A percentile compares a stretch with the other conserved stretches of the same genome.
phyloP scores from a whole-genome alignment of 768 basidiomycete genomes.

The Psilocybe cyanescens region DNA sequence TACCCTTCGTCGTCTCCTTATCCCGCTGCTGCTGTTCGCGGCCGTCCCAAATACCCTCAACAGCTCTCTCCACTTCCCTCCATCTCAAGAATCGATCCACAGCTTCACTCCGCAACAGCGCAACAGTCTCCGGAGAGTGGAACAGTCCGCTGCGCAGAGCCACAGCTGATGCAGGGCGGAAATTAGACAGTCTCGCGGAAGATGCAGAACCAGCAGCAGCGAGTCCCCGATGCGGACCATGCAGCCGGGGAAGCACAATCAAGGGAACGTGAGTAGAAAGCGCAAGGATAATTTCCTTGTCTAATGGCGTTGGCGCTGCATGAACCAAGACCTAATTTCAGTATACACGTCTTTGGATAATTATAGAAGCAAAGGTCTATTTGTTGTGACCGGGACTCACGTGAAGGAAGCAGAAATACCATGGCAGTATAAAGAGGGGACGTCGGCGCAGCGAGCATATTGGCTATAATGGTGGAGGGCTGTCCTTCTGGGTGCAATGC shows the following conservation, averaged over 20 bases:
- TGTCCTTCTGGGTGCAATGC: slow-evolving; percentile 55
- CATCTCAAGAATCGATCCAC: slow-evolving; percentile 72
- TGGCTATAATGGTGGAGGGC: slow-evolving; percentile 53
- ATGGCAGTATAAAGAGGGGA: slow-evolving; percentile 66
- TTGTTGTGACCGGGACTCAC: slow-evolving; percentile 34
- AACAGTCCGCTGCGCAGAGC: slow-evolving; percentile 65
- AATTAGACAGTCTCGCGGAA: slow-evolving; percentile 50
- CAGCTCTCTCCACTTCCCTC: slow-evolving; percentile 69
- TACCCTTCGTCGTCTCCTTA: too few species aligned
- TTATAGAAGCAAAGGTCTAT: neutral
- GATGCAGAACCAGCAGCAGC: slow-evolving; percentile 3
- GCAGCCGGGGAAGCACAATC: slow-evolving; percentile 51
- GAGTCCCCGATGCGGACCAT: slow-evolving; percentile 31
- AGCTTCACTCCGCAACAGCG: slow-evolving; percentile 62
- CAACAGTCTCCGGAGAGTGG: slow-evolving; percentile 63
- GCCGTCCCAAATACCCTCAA: slow-evolving; percentile 39
- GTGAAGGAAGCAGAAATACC: slow-evolving; percentile 52
- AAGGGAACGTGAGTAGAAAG: slow-evolving; percentile 61
- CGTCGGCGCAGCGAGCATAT: slow-evolving; percentile 58
- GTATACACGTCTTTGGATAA: neutral
- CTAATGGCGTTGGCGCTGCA: slow-evolving; percentile 39
- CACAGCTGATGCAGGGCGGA: slow-evolving; percentile 53
- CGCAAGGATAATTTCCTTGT: slow-evolving; percentile 50
- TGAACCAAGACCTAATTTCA: slow-evolving; percentile 13
- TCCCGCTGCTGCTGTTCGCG: neutral